Evolutionary conservation across 2,329 filamentous ascomycete genomes (phyloP).

Genomic region (Grosmannia huntii): DNA sequence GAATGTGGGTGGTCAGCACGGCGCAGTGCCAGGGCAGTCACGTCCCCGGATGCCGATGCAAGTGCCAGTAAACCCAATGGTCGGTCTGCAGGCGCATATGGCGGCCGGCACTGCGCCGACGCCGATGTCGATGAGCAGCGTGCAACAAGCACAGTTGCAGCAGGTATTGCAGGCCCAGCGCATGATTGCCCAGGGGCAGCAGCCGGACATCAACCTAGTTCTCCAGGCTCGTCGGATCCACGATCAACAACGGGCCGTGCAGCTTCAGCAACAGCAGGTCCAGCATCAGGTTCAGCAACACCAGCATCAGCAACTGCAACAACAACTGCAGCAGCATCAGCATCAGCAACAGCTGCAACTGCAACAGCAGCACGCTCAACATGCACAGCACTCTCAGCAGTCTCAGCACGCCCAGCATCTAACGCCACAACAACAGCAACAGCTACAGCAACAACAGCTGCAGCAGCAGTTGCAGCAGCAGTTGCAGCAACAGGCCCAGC

Average conservation of each 20-base stretch:
- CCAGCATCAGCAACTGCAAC: conserved; percentile 30
- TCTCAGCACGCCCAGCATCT: conserved; percentile 32
- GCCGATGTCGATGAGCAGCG: conserved; percentile 47
- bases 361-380: conserved; percentile 12
- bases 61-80: conserved; percentile 37
- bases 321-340: conserved; percentile 15
- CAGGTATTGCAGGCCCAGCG: conserved; percentile 44
- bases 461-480: conserved; percentile 13
- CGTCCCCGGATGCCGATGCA: conserved; percentile 42
- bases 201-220: conserved; percentile 41
- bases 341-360: conserved; percentile 15
- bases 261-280: conserved; percentile 47
- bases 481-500: conserved; percentile 12
- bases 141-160: conserved; percentile 55
- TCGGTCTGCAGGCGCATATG: conserved; percentile 35
- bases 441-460: conserved; percentile 44
- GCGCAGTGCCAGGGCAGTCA: conserved; percentile 29
- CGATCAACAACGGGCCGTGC: conserved; percentile 42
- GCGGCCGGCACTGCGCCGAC: conserved; percentile 32
- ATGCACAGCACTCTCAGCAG: conserved; percentile 32
- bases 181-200: conserved; percentile 32
- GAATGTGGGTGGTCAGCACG: conserved; percentile 26
- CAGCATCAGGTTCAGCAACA: conserved; percentile 37
- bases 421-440: conserved; percentile 8
- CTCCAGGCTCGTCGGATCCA: conserved; percentile 55